Conservation (phyloP, 2,329 filamentous ascomycete genomes). For the Colletotrichum gigasporum region DNA sequence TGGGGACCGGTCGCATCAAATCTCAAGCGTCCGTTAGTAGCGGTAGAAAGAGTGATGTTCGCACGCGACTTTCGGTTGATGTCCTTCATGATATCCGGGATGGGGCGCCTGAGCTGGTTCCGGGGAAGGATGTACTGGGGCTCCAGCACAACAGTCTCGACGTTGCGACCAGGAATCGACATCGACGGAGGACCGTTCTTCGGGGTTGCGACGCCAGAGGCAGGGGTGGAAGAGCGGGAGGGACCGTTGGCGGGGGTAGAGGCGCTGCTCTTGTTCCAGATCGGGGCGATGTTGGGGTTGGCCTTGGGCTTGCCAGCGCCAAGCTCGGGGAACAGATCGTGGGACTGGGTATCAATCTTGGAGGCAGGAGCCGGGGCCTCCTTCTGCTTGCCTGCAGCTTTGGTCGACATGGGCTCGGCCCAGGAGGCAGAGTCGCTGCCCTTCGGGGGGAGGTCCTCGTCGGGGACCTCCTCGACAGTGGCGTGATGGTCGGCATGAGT, state of each 20-base stretch:
- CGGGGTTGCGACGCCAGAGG: slow-evolving; percentile 64
- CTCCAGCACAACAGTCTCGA: slow-evolving; percentile 78
- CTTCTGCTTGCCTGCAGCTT: slow-evolving; percentile 76
- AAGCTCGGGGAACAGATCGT: slow-evolving; percentile 93
- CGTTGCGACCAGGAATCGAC: slow-evolving; percentile 83
- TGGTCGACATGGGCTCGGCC: slow-evolving; percentile 64
- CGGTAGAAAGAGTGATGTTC: slow-evolving; percentile 79
- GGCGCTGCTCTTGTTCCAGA: slow-evolving; percentile 80
- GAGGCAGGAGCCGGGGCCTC: slow-evolving; percentile 53
- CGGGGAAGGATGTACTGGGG: slow-evolving; percentile 81
- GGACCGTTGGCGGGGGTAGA: slow-evolving; percentile 61
- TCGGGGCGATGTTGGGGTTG: slow-evolving; percentile 70
- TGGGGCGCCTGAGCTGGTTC: slow-evolving; percentile 82
- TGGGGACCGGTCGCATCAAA: slow-evolving; percentile 89
- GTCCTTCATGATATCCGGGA: slow-evolving; percentile 86
- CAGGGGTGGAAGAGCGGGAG: slow-evolving; percentile 71
- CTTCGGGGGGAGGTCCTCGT: slow-evolving; percentile 77
- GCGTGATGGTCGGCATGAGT: slow-evolving; percentile 69
- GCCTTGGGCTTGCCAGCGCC: slow-evolving; percentile 76
- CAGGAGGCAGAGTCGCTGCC: slow-evolving; percentile 56
- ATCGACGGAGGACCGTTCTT: slow-evolving; percentile 63
- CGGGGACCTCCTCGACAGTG: slow-evolving; percentile 82
- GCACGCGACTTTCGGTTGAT: slow-evolving; percentile 94
- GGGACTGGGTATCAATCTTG: slow-evolving; percentile 82
- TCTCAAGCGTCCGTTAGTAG: slow-evolving; percentile 76